Conservation (phyloP, 192 early-diverging fungal genomes). For the Podila horticola region DNA sequence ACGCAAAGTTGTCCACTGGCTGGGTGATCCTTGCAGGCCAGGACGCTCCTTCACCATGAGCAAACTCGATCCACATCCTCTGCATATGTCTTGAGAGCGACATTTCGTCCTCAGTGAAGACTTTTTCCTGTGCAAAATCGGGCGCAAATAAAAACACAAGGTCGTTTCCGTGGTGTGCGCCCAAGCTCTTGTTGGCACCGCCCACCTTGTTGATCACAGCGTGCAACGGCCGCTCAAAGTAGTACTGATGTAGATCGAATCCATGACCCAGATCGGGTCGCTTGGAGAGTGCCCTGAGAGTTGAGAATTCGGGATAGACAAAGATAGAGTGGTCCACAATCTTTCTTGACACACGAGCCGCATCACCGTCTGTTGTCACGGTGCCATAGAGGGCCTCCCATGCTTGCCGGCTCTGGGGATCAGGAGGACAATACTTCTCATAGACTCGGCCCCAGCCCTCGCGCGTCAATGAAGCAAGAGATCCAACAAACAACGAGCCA, state of each 20-base stretch:
- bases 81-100: constrained; percentile 9
- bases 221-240: constrained; percentile 27
- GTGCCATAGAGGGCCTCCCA: constrained; percentile 24
- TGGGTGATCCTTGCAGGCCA: constrained; percentile 8
- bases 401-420: background rate
- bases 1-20: constrained; percentile 14
- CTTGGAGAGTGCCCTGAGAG: constrained; percentile 26
- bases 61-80: constrained; percentile 36
- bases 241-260: constrained; percentile 19
- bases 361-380: constrained; percentile 12
- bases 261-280: constrained; percentile 12
- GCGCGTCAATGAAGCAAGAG: constrained; percentile 1
- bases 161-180: constrained; percentile 40
- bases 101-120: constrained; percentile 23
- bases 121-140: constrained; percentile 4
- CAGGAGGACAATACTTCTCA: constrained; percentile 26
- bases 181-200: background rate
- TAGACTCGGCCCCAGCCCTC: background rate
- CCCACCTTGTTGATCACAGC: constrained; percentile 5
- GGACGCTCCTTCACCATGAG: constrained; percentile 7
- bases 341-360: background rate
- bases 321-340: constrained; percentile 7
- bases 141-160: constrained; percentile 37
- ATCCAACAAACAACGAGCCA: constrained; percentile 11
- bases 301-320: constrained; percentile 8